Base-by-base conservation (phyloP, 352 stramenopile genomes). In the Phytophthora sp. region DNA sequence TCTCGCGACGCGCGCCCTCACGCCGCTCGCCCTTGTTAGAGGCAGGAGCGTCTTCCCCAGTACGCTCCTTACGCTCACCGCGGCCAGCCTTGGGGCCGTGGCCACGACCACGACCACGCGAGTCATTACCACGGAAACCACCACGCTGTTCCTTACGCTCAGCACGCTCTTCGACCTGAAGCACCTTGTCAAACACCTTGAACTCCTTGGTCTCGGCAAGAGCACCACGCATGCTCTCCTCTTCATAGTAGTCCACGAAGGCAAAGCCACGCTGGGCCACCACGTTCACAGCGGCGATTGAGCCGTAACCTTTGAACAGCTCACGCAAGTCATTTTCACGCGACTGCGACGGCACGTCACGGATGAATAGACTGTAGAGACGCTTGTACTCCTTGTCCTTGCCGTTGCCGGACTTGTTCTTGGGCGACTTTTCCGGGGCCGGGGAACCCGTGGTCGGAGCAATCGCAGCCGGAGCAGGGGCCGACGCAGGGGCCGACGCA, bases 171-270 rank as follows among this genome's bases (percentile, higher is more conserved):
- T 82, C 79, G 13, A 96, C 88, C 41, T 85, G 66, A 44, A 96
- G 69, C 31, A 84, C 71, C 80, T 92, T 92, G 72, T 91, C 86
- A 26, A 77, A 71, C 42, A 96, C 35, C 69, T 86, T 82, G 71
- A 94, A 91, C 62, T 84, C 73, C 31, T 75, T 83, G 15, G 69
- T 73, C 44, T 90, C 83, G 1, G 82, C 79, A 7, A 94, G 73
- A 60, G 80, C 88, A 18, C 80, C 79, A 33, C 84, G 86, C 82
- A 93, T 88, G 61, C 80, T 88, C 52, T 92, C 84, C 58, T 89
- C 56, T 44, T 96, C 86, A 35, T 76, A 76, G 57, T 80, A 96
- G 76, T 96, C 88, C 29, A 96, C 84, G 56, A 94, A 96, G n/a
- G 86, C 88, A 51, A 82, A 93, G 60, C 81, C 81, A 35, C 86